Base-by-base conservation (phyloP, 1,139 yeast genomes). In the Schwanniomyces etchellsii region DNA sequence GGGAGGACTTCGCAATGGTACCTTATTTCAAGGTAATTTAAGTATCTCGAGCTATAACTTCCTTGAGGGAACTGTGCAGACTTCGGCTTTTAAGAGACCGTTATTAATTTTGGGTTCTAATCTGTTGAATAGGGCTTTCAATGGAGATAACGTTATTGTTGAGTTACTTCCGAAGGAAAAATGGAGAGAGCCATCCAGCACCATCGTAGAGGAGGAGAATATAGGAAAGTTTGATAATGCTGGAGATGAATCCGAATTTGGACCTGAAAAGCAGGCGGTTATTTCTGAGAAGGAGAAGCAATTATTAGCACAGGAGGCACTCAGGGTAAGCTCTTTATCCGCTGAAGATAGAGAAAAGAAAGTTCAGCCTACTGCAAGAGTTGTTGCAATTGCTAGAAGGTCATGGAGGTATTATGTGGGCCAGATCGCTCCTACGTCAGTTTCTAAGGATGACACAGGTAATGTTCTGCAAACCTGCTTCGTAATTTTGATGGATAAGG, bases 381-480 rank as follows among this genome's bases (percentile, higher is more conserved):
- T 93, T 30, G 97, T 93, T 15, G 95, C 95, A 23, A 72, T 93
- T 20, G 66, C 80, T 30, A 81, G 88, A 58, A 76, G 99, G 55
- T 85, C 93, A 36, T 93, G 98, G 98, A 74, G 98, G 55, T 80
- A 81, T 44, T 93, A 89, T 48, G 98, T 91, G 29, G 98, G 98
- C 12, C 97, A 89, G 54, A 73, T 93, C 39, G 83, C 93, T 4
- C 83, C 93, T 27, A 73, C 81, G 21, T 81, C 95, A 3, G 81
- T 83, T 1, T 70, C 79, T 24, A 62, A 63, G 14, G 71, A 71
- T 28, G 72, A 65, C 33, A 55, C 60, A 10, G 74, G 77, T 11
- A 68, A 70, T 40, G 73, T 94, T 4, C 74, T 85, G 13, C 81
- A 81, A 48, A 76, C 77, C 28, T 91, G 94, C 35, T 81, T 91